Percentiles rank a stretch among this genome's conserved stretches.
phyloP scores from a whole-genome alignment of 495 filamentous ascomycete genomes.

The Neurospora sp. region DNA sequence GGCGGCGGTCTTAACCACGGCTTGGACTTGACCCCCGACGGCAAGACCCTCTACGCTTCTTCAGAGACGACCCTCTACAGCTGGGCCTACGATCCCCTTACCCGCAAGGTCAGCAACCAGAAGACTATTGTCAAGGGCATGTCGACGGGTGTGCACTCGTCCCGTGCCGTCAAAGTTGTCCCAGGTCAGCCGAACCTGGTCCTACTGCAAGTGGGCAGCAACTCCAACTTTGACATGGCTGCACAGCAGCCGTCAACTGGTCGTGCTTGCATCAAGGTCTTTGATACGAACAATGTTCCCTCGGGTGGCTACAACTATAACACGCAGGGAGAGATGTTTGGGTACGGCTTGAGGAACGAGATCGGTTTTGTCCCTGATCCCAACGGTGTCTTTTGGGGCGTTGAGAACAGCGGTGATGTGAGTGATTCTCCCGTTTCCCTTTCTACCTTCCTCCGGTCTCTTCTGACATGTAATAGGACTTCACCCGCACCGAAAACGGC shows the following conservation, averaged over 20 bases:
- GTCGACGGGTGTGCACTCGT: constrained; percentile 47
- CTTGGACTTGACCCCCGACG: constrained; percentile 50
- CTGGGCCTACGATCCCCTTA: constrained; percentile 48
- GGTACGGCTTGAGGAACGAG: constrained; percentile 58
- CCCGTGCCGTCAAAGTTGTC: constrained; percentile 50
- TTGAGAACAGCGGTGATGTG: constrained; percentile 61
- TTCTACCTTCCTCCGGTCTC: too few species aligned
- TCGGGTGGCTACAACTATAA: constrained; percentile 36
- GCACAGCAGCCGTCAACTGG: constrained; percentile 39
- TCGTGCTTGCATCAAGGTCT: constrained; percentile 51
- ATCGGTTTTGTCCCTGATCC: constrained; percentile 56
- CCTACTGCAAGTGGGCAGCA: constrained; percentile 51
- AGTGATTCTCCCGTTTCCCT: too few species aligned
- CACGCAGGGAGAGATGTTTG: constrained; percentile 45
- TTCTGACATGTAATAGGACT: constrained; percentile 11
- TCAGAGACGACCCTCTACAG: constrained; percentile 44
- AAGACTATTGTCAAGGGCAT: constrained; percentile 46
- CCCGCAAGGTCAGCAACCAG: constrained; percentile 32
- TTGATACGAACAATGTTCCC: constrained; percentile 42
- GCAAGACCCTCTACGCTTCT: constrained; percentile 55
- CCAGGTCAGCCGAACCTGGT: constrained; percentile 37
- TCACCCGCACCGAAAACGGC: constrained; percentile 27
- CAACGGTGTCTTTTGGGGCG: constrained; percentile 51
- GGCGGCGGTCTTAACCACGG: constrained; percentile 52
- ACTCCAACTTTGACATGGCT: constrained; percentile 46